Conservation (phyloP, 371 early-diverging fungal genomes). For the Mortierella sp. region DNA sequence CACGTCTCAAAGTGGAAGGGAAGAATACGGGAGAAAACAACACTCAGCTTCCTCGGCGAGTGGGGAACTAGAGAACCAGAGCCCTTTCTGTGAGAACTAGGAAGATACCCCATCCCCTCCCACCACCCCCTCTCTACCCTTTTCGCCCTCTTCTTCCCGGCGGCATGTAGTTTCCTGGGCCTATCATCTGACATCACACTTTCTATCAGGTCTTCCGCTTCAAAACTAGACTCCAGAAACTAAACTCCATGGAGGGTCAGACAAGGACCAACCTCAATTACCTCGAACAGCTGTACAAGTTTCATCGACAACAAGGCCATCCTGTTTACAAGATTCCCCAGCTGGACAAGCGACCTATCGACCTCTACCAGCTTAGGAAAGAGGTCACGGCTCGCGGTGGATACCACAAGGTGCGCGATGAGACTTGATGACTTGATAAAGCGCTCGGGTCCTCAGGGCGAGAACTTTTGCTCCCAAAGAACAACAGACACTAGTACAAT, state of each 20-base stretch:
- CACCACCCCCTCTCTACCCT: too few species aligned
- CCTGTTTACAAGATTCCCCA: slow-evolving; percentile 82
- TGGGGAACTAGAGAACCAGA: not conserved
- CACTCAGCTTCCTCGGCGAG: not conserved
- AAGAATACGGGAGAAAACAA: not conserved
- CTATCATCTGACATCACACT: slow-evolving; percentile 7
- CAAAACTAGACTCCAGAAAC: slow-evolving; percentile 86
- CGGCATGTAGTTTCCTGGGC: too few species aligned
- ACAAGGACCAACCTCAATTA: slow-evolving; percentile 90
- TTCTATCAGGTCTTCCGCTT: slow-evolving; percentile 84
- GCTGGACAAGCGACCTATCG: slow-evolving; percentile 86
- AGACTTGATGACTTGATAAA: too few species aligned
- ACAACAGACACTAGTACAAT: too few species aligned
- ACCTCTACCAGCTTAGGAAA: slow-evolving; percentile 84
- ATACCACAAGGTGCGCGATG: slow-evolving; percentile 69
- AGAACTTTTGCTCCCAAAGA: too few species aligned
- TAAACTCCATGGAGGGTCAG: slow-evolving; percentile 92
- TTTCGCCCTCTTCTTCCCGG: too few species aligned
- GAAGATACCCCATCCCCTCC: too few species aligned
- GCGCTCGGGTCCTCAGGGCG: too few species aligned
- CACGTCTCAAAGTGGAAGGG: slow-evolving; percentile 1
- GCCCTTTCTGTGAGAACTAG: not conserved
- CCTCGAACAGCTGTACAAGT: slow-evolving; percentile 89
- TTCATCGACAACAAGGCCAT: slow-evolving; percentile 83
- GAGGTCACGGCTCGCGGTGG: slow-evolving; percentile 88